A percentile compares a stretch with the other conserved stretches of the same genome.
These are phyloP conservation scores for Metschnikowia sp. DNA, from an alignment of 805 yeast genomes.

Conservation along the genomic window DNA sequence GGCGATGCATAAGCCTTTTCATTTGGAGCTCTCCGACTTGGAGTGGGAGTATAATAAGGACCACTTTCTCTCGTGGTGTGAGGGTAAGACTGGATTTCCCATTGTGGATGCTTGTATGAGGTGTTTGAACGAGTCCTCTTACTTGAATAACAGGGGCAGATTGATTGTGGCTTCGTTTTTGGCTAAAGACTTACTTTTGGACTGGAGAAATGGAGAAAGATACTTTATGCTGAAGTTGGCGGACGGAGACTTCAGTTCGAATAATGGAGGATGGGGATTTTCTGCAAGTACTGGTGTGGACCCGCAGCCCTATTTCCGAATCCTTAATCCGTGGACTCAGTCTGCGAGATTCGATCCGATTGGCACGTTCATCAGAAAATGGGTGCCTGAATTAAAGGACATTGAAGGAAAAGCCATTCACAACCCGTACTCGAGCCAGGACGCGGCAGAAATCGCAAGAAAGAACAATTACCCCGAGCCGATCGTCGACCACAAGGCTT, in stretches of 20 bases:
- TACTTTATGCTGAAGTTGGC: conserved; percentile 48
- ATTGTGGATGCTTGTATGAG: conserved; percentile 59
- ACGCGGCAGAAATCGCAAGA: conserved; percentile 24
- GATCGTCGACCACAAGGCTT: conserved; percentile 39
- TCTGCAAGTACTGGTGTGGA: conserved; percentile 51
- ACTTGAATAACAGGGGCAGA: conserved; percentile 51
- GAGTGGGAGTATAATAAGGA: conserved; percentile 42
- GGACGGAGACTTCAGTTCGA: conserved; percentile 53
- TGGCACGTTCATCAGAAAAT: conserved; percentile 43
- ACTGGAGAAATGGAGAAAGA: conserved; percentile 54
- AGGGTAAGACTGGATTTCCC: conserved; percentile 54
- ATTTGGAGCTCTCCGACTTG: conserved; percentile 39
- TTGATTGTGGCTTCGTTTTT: conserved; percentile 54
- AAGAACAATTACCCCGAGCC: conserved; percentile 41
- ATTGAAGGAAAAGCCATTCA: conserved; percentile 30
- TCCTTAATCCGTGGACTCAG: conserved; percentile 51
- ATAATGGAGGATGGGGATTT: conserved; percentile 60
- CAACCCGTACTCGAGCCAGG: conserved; percentile 28
- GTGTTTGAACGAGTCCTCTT: conserved; percentile 48
- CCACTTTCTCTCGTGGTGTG: conserved; percentile 48
- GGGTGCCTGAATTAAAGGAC: conserved; percentile 47
- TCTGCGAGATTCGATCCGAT: conserved; percentile 46
- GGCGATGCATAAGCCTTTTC: conserved; percentile 49
- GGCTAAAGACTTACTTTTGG: conserved; percentile 47
- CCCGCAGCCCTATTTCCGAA: conserved; percentile 55